Conservation (phyloP, 2,329 filamentous ascomycete genomes). For the Periconia sp. region DNA sequence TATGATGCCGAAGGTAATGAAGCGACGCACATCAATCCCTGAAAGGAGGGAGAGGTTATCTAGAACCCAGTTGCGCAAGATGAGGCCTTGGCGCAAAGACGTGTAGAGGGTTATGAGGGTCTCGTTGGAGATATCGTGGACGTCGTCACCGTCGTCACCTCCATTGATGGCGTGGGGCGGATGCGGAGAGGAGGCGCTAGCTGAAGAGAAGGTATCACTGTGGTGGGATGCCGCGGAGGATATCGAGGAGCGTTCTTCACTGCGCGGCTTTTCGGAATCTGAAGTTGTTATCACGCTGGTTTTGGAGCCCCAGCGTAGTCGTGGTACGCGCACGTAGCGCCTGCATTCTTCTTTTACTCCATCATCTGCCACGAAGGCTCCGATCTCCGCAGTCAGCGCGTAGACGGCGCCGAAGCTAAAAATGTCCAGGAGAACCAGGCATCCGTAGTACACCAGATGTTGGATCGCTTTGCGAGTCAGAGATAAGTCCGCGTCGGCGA, state of each 20-base stretch:
- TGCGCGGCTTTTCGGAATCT: slow-evolving; percentile 22
- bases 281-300: slow-evolving; percentile 13
- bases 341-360: slow-evolving; percentile 86
- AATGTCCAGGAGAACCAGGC: slow-evolving; percentile 86
- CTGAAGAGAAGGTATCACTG: slow-evolving; percentile 22
- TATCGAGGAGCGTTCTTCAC: slow-evolving; percentile 26
- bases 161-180: slow-evolving; percentile 7
- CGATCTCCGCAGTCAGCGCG: slow-evolving; percentile 78
- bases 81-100: slow-evolving; percentile 80
- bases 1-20: slow-evolving; percentile 95
- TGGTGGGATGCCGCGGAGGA: slow-evolving; percentile 30
- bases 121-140: slow-evolving; percentile 31
- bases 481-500: slow-evolving; percentile 84
- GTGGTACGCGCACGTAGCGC: slow-evolving; percentile 70
- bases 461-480: slow-evolving; percentile 85
- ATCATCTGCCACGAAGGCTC: slow-evolving; percentile 77
- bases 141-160: slow-evolving; percentile 18
- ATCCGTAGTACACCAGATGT: slow-evolving; percentile 92
- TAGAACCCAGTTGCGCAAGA: slow-evolving; percentile 86
- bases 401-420: slow-evolving; percentile 96
- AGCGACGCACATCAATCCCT: slow-evolving; percentile 84
- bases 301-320: slow-evolving; percentile 27
- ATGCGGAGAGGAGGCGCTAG: slow-evolving; percentile 20
- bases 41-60: slow-evolving; percentile 73
- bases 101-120: slow-evolving; percentile 81